Evolutionary conservation across 2,329 filamentous ascomycete genomes (phyloP).

Genomic region (Penicillium polonicum): DNA sequence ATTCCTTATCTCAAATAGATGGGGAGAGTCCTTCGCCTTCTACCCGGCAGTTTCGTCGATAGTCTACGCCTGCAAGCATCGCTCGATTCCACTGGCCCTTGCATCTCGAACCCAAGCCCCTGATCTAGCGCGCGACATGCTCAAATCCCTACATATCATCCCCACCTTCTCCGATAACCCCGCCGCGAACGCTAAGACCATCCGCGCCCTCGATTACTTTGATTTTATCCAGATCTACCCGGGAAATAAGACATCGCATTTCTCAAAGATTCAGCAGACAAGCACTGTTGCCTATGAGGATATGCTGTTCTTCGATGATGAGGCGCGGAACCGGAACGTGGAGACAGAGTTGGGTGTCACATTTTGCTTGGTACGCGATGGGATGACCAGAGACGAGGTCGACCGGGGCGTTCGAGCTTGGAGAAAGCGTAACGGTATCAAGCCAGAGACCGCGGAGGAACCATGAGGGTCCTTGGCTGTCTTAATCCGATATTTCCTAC

Average conservation of each 20-base stretch:
- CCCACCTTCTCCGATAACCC: slow-evolving; percentile 43
- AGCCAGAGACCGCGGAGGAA: slow-evolving; percentile 16
- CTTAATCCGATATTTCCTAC: background rate
- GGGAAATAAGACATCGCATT: slow-evolving; percentile 80
- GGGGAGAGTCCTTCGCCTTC: slow-evolving; percentile 68
- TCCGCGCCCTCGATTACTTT: slow-evolving; percentile 53
- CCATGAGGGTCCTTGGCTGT: background rate
- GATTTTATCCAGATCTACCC: slow-evolving; percentile 65
- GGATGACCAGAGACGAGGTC: slow-evolving; percentile 72
- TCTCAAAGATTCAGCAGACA: slow-evolving; percentile 67
- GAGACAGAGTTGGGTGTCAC: slow-evolving; percentile 71
- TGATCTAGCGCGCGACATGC: slow-evolving; percentile 74
- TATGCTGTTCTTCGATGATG: slow-evolving; percentile 96
- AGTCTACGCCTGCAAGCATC: slow-evolving; percentile 59
- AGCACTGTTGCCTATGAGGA: slow-evolving; percentile 73
- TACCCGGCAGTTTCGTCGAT: slow-evolving; percentile 68
- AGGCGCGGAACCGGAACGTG: slow-evolving; percentile 81
- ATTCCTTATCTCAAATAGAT: slow-evolving; percentile 30
- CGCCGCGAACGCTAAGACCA: slow-evolving; percentile 48
- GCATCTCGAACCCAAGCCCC: slow-evolving; percentile 81
- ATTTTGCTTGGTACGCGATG: slow-evolving; percentile 79
- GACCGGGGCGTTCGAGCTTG: slow-evolving; percentile 78
- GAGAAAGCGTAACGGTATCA: slow-evolving; percentile 67
- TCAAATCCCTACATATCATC: slow-evolving; percentile 68
- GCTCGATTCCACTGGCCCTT: slow-evolving; percentile 62